These are phyloP conservation scores for Tolypocladium nubicola DNA, from an alignment of 2,329 filamentous ascomycete species.

Conservation along the genomic window DNA sequence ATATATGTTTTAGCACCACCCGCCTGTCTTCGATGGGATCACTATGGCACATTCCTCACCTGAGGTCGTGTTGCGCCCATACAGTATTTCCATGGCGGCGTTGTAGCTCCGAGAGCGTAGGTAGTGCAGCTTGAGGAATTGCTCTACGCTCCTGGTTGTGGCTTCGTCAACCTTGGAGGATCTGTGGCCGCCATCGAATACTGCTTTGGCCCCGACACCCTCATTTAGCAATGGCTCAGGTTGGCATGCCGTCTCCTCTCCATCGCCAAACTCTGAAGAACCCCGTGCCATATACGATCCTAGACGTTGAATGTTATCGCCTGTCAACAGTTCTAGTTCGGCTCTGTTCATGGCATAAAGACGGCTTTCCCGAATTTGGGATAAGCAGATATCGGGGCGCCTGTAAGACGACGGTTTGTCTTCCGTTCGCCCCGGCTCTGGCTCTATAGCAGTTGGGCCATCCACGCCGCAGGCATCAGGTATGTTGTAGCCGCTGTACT, in stretches of 20 bases:
- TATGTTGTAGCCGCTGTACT: background rate
- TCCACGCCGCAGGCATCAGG: background rate
- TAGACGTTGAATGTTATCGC: too few species aligned
- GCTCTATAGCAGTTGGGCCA: background rate
- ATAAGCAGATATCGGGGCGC: background rate
- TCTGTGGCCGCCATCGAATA: background rate
- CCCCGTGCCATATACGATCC: background rate
- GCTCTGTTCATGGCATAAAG: too few species aligned
- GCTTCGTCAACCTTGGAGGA: background rate
- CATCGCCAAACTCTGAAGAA: background rate
- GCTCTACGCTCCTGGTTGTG: background rate
- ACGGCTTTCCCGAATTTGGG: background rate
- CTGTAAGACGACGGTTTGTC: background rate
- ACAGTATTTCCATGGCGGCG: background rate
- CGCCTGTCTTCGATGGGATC: background rate
- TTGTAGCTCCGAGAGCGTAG: background rate
- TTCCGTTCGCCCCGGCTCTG: background rate
- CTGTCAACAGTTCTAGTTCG: too few species aligned
- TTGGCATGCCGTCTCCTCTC: background rate
- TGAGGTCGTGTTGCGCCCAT: background rate
- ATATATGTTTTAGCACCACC: background rate
- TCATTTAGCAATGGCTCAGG: background rate
- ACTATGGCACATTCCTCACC: background rate
- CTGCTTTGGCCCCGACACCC: background rate
- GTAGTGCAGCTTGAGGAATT: background rate